These are phyloP conservation scores for Solanum piurae DNA, from an alignment of 257 asterid species.

Conservation along the genomic window DNA sequence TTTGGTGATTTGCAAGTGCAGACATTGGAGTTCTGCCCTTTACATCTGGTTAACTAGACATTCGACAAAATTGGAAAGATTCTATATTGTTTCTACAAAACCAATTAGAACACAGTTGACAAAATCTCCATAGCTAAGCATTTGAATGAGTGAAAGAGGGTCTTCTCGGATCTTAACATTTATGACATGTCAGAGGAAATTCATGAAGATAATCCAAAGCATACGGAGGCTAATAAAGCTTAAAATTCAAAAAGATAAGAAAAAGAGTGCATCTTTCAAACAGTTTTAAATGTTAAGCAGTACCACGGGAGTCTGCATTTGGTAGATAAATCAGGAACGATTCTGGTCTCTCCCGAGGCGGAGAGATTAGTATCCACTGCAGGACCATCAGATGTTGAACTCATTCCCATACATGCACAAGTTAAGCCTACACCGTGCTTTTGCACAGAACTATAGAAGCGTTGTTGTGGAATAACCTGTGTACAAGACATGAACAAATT, in stretches of 20 bases:
- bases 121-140: background rate
- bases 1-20: background rate
- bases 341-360: slow-evolving; percentile 81
- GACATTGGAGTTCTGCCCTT: background rate
- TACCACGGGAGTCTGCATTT: slow-evolving; percentile 73
- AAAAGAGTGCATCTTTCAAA: background rate
- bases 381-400: slow-evolving; percentile 62
- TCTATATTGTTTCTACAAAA: background rate
- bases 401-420: slow-evolving; percentile 71
- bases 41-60: background rate
- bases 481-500: background rate
- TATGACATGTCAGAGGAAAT: background rate
- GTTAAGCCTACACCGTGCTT: slow-evolving; percentile 80
- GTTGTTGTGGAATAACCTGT: slow-evolving; percentile 67
- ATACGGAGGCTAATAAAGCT: background rate
- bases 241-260: background rate
- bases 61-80: background rate
- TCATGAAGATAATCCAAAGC: background rate
- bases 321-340: slow-evolving; percentile 73
- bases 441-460: slow-evolving; percentile 42
- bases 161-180: background rate
- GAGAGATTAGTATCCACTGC: slow-evolving; percentile 71
- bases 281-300: background rate
- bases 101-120: background rate
- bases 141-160: background rate